Evolutionary conservation across 441 rosid species (phyloP), one percentile per base, ranked within the genome.

Genomic region (Iberis amara): DNA sequence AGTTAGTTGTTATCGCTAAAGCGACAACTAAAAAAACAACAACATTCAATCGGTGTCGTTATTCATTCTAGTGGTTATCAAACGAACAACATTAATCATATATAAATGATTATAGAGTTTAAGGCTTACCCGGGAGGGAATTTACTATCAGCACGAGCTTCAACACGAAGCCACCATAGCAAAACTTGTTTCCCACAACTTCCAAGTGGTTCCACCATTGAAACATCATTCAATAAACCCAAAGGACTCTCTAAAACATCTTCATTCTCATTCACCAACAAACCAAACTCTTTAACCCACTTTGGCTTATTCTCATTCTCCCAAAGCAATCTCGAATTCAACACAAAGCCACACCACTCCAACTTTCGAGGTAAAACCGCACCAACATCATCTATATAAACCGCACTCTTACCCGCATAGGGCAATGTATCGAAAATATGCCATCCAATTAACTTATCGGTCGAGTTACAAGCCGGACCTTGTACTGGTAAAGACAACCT

Each of bases 151-250:
- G 86, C 75, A 5, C 96, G 96, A 61, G 97, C 99, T 79, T 94
- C 99, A 56, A 94, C 94, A 23, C 99, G 97, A 52, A 94, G 89
- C 99, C 99, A 94, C 99, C 99, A 94, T 1, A 89, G 73, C 63
- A 94, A 40, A 68, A 94, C 87, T 57, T 86, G 94, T 63, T 77
- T 82, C 7, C 99, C 99, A 30, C 99, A 94, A 69, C 83, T 85
- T 55, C 97, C 99, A 21, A 94, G 86, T 31, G 99, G 97, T 65
- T 94, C 97, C 47, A 86, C 95, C 62, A 79, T 62, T 4, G 84
- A 74, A 60, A 77, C 66, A 52, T 82, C 89, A 54, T 79, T 81
- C 66, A 89, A 66, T 37, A 94, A 68, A 56, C 79, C 66, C 39
- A 94, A 61, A 5, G 99, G 97, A 70, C 84, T 89, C 71, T 80